These are phyloP conservation scores for Russula virescens DNA, from an alignment of 768 basidiomycete species.

Conservation along the genomic window DNA sequence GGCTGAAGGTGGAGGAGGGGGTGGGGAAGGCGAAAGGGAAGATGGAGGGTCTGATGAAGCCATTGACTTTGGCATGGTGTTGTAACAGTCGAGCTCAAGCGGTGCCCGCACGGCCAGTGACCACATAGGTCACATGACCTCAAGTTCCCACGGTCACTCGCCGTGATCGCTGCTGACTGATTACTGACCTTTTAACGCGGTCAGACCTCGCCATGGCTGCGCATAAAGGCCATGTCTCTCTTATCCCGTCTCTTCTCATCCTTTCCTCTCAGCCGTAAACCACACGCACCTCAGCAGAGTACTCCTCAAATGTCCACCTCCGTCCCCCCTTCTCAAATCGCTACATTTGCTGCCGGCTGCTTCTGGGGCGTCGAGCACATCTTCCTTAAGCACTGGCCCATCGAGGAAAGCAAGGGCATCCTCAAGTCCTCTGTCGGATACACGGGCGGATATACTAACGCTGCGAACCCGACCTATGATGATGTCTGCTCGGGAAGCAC, in stretches of 20 bases:
- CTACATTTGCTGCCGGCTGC: slow-evolving; percentile 59
- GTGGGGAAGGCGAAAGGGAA: slow-evolving; percentile 61
- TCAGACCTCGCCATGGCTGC: too few relatives aligned
- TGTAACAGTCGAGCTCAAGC: not conserved
- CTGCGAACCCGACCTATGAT: slow-evolving; percentile 57
- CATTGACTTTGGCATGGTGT: slow-evolving; percentile 44
- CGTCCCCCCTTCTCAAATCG: slow-evolving; percentile 31
- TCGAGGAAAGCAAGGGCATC: slow-evolving; percentile 65
- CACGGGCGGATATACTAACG: slow-evolving; percentile 59
- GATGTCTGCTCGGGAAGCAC: slow-evolving; percentile 78
- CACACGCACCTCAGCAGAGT: slow-evolving; percentile 22
- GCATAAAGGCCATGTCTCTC: not conserved
- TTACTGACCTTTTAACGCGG: too few relatives aligned
- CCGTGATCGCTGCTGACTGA: too few relatives aligned
- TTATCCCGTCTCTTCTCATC: not conserved
- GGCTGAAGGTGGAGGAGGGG: slow-evolving; percentile 33
- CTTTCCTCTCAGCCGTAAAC: not conserved
- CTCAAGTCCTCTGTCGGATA: slow-evolving; percentile 73
- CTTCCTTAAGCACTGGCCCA: slow-evolving; percentile 73
- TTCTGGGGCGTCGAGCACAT: slow-evolving; percentile 89
- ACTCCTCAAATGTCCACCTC: slow-evolving; percentile 11
- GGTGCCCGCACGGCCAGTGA: not conserved
- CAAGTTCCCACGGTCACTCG: slow-evolving; percentile 2
- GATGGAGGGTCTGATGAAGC: slow-evolving; percentile 60
- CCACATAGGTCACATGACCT: not conserved